Evolutionary conservation across 306 rosid genomes (phyloP).

Genomic region (Boehmeria nivea): DNA sequence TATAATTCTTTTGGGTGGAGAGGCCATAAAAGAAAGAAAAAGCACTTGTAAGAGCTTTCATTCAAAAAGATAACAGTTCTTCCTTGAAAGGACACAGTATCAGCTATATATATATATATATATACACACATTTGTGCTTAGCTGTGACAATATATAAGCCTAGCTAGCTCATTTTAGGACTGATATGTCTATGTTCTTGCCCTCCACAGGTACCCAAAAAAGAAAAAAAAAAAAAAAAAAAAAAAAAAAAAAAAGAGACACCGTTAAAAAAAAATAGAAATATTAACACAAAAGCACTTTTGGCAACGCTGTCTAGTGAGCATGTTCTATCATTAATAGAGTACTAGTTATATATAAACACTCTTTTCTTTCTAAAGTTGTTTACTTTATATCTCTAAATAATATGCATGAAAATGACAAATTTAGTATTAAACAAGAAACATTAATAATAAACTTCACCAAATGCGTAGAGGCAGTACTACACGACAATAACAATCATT

Average conservation of each 20-base stretch:
- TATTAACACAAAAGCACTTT: no score
- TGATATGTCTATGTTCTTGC: no score
- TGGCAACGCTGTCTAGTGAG: no score
- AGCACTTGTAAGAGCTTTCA: slow-evolving; percentile 33
- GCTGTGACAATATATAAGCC: no score
- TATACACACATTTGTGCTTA: slow-evolving; percentile 15
- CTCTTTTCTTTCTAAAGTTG: neutral
- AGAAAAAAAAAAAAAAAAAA: no score
- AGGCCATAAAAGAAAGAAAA: slow-evolving; percentile 45
- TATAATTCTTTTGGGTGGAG: slow-evolving; percentile 57
- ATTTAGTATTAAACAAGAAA: neutral
- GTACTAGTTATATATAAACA: neutral
- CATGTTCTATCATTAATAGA: no score
- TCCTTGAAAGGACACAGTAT: slow-evolving; percentile 44
- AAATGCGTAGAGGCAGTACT: neutral
- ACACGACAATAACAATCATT: slow-evolving; percentile 3
- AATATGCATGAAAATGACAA: slow-evolving; percentile 6
- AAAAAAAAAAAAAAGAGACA: no score
- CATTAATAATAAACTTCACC: slow-evolving; percentile 5
- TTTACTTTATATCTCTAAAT: neutral
- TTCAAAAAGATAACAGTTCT: slow-evolving; percentile 37
- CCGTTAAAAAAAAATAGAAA: no score
- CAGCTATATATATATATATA: slow-evolving; percentile 17
- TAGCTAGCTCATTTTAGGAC: no score
- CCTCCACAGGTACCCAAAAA: no score